phyloP scores from a whole-genome alignment of 1,284 basidiomycete species.

The Cronartium quercuum region DNA sequence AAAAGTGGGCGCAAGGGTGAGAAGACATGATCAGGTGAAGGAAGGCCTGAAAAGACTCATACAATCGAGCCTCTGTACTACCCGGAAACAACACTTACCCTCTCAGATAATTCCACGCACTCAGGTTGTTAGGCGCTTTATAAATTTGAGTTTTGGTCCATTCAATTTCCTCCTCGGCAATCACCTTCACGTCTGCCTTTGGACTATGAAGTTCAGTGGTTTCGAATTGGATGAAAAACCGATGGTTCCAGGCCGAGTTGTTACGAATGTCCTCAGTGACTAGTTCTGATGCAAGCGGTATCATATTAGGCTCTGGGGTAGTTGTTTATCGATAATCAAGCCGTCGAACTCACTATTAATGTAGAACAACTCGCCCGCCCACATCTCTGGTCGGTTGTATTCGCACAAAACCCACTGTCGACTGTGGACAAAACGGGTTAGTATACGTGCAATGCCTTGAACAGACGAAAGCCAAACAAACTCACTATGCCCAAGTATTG shows the following conservation, averaged over 20 bases:
- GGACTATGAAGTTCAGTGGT: neutral
- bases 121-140: conserved; percentile 80
- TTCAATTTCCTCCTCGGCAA: conserved; percentile 10
- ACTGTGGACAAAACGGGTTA: conserved; percentile 25
- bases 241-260: conserved; percentile 97
- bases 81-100: conserved; percentile 51
- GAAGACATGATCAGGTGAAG: neutral
- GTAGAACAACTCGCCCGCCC: conserved; percentile 24
- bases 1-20: neutral
- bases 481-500: conserved; percentile 79
- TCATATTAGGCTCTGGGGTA: neutral
- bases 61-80: no score
- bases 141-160: conserved; percentile 68
- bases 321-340: neutral
- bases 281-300: conserved; percentile 56
- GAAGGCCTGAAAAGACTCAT: neutral
- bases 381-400: conserved; percentile 53
- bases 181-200: neutral
- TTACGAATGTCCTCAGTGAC: conserved; percentile 76
- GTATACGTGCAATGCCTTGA: neutral
- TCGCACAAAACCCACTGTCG: conserved; percentile 82
- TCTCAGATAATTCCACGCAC: conserved; percentile 89
- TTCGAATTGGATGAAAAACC: conserved; percentile 81
- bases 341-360: conserved; percentile 23
- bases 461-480: neutral